Base-by-base conservation (phyloP, 2,329 filamentous ascomycete genomes). In the Orbilia brochopaga region DNA sequence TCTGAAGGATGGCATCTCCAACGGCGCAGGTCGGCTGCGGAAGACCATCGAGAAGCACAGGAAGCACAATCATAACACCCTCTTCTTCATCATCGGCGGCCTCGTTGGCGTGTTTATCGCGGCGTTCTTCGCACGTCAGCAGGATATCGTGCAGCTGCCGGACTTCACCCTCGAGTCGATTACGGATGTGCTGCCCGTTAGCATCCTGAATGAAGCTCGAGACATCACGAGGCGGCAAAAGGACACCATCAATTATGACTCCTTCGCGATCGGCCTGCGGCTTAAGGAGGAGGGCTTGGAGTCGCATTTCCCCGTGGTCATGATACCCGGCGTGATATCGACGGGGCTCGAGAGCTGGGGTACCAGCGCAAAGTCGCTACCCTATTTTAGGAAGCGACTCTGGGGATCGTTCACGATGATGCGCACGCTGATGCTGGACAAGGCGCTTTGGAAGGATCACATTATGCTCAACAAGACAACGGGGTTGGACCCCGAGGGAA, bases 351-450 rank as follows among this genome's bases (percentile, higher is more conserved):
- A 99, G 80, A 96, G 91, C 53, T 99, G 94, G 94, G 91, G 93
- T 2, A 97, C 94, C 0, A 87, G 90, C 56, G 90, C 92, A 77
- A 83, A 84, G 46, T 96, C 92, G 6, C 86, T 91, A 37, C 90
- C 89, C 69, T 99, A 97, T 80, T 99, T 99, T 80, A 85, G 94
- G 74, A 96, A 95, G 81, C 85, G 94, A 60, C 81, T 99, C 55
- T 99, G 94, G 94, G 94, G 94, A 2, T 96, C 91, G 76, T 99
- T 95, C 94, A 96, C 87, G 74, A 99, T 99, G 94, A 97, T 99
- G 92, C 86, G 89, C 55, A 93, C 94, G 0, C 81, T 99, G 74
- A 91, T 99, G 1, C 81, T 96, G 77, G 94, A 97, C 79, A 97
- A 97, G 80, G 88, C 95, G 27, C 84, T 86, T 35, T 99, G 94